phyloP scores from a whole-genome alignment of 805 yeast species.

The Gaillardinia entomophila region DNA sequence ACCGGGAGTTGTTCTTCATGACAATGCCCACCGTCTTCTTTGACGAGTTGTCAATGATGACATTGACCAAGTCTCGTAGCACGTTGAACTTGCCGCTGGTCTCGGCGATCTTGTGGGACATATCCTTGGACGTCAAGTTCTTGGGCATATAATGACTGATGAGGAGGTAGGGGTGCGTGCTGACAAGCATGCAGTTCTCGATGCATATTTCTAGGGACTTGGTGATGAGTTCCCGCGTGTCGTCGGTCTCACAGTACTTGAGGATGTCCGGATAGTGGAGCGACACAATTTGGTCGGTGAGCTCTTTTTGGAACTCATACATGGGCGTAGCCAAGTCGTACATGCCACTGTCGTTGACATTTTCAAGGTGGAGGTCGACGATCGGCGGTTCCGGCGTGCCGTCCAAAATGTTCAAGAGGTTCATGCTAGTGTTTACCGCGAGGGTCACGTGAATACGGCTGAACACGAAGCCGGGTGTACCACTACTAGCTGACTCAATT shows the following conservation, averaged over 20 bases:
- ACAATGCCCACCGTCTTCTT: conserved; percentile 56
- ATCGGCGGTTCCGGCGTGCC: conserved; percentile 82
- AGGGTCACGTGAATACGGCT: no score
- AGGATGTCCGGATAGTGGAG: conserved; percentile 87
- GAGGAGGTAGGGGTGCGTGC: conserved; percentile 83
- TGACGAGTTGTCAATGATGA: conserved; percentile 34
- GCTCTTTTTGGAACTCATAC: conserved; percentile 79
- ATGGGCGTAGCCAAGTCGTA: conserved; percentile 78
- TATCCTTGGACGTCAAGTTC: conserved; percentile 63
- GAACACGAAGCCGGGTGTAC: neutral
- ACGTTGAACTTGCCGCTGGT: conserved; percentile 83
- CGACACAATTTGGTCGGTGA: conserved; percentile 87
- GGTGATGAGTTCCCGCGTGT: conserved; percentile 48
- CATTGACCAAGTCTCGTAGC: conserved; percentile 55
- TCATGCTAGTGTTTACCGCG: conserved; percentile 40
- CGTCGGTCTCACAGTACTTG: conserved; percentile 69
- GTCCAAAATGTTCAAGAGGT: conserved; percentile 68
- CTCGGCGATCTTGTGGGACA: conserved; percentile 63
- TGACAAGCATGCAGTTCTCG: conserved; percentile 68
- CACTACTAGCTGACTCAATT: no score
- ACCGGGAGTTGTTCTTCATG: conserved; percentile 59
- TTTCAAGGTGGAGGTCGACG: conserved; percentile 48
- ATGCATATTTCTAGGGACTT: conserved; percentile 74
- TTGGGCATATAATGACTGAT: conserved; percentile 85
- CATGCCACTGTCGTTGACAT: conserved; percentile 47